A percentile compares a stretch with the other conserved stretches of the same genome.
These are phyloP conservation scores for Solanum aculeatissimum DNA, from an alignment of 305 asterid species.

Conservation along the genomic window DNA sequence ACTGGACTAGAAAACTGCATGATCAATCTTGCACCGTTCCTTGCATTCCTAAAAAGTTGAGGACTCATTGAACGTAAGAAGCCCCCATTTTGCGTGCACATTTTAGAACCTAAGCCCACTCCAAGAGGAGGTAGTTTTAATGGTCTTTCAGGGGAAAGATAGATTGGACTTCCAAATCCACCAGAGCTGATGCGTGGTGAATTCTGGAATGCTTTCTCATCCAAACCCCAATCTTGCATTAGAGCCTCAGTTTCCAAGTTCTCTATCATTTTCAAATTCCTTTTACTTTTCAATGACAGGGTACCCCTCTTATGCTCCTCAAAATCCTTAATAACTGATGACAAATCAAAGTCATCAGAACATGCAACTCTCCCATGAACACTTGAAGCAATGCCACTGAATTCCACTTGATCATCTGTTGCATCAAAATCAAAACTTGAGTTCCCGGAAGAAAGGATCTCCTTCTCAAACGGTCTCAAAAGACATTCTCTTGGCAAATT, in stretches of 20 bases:
- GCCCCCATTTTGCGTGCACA: constrained; percentile 41
- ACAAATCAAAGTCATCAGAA: constrained; percentile 45
- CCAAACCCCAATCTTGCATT: constrained; percentile 75
- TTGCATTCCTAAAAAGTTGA: constrained; percentile 49
- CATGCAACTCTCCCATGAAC: constrained; percentile 15
- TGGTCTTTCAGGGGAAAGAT: constrained; percentile 46
- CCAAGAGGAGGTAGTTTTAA: constrained; percentile 35
- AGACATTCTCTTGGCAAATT: constrained; percentile 27
- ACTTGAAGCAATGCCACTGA: constrained; percentile 8
- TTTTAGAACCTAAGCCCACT: constrained; percentile 52
- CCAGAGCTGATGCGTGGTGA: constrained; percentile 40
- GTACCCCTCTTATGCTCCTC: constrained; percentile 18
- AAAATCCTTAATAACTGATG: constrained; percentile 29
- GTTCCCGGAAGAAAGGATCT: constrained; percentile 8
- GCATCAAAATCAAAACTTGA: constrained; percentile 21
- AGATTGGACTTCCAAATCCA: constrained; percentile 89
- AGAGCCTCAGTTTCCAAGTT: constrained; percentile 70
- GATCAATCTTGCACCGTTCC: constrained; percentile 55
- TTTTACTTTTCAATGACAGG: constrained; percentile 33
- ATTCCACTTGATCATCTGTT: constrained; percentile 17
- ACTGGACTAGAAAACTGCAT: constrained; percentile 65
- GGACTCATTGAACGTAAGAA: constrained; percentile 63
- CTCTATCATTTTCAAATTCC: constrained; percentile 55
- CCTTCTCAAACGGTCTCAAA: constrained; percentile 30
- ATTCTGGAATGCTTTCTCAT: constrained; percentile 50